Evolutionary conservation across 2,329 filamentous ascomycete species (phyloP).

Genomic region (Drechslerella stenobrocha): DNA sequence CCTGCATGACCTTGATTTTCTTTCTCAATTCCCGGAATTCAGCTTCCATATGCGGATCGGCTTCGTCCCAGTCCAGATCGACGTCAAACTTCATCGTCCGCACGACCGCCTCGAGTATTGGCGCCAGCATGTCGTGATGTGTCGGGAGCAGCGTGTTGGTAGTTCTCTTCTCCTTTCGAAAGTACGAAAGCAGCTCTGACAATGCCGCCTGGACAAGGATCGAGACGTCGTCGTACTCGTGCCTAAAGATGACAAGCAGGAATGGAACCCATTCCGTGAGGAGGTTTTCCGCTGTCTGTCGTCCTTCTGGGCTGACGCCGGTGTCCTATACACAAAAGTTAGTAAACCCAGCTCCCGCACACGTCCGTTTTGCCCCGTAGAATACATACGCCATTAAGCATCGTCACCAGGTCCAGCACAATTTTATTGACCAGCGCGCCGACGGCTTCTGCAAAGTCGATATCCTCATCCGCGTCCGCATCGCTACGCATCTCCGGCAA

Average conservation of each 20-base stretch:
- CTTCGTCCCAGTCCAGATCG: slow-evolving; percentile 87
- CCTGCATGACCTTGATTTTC: slow-evolving; percentile 83
- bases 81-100: slow-evolving; percentile 97
- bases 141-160: slow-evolving; percentile 68
- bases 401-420: slow-evolving; percentile 81
- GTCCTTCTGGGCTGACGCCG: slow-evolving; percentile 53
- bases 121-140: slow-evolving; percentile 79
- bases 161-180: slow-evolving; percentile 73
- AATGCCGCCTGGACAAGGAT: slow-evolving; percentile 91
- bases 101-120: slow-evolving; percentile 88
- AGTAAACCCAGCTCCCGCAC: not conserved
- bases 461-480: slow-evolving; percentile 83
- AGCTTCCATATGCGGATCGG: slow-evolving; percentile 92
- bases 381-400: slow-evolving; percentile 64
- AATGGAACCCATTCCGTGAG: slow-evolving; percentile 82
- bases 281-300: slow-evolving; percentile 75
- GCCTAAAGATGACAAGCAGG: slow-evolving; percentile 89
- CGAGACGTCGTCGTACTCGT: slow-evolving; percentile 98
- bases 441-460: slow-evolving; percentile 89
- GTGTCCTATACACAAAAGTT: slow-evolving; percentile 11
- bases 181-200: slow-evolving; percentile 86
- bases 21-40: slow-evolving; percentile 96
- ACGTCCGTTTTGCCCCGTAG: not conserved
- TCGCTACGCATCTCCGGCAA: slow-evolving; percentile 76
- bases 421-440: slow-evolving; percentile 93